These are phyloP conservation scores for Mycena rebaudengoi DNA, from an alignment of 768 basidiomycete genomes.

Conservation along the genomic window DNA sequence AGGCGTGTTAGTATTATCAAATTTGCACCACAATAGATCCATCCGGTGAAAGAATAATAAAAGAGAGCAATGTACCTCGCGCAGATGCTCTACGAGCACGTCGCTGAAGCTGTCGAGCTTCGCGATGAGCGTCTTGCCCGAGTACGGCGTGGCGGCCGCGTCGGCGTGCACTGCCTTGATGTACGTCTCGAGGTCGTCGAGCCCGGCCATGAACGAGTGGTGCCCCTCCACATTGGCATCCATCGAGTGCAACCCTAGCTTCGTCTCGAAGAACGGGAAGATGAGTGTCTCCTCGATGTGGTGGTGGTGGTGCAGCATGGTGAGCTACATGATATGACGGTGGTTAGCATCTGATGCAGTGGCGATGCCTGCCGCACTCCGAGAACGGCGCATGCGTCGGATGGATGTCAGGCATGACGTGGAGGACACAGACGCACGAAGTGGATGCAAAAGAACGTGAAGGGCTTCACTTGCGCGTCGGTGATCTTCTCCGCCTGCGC, in stretches of 20 bases:
- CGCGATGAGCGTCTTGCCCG: conserved; percentile 35
- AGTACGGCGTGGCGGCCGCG: conserved; percentile 64
- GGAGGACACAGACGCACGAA: conserved; percentile 26
- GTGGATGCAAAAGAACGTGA: conserved; percentile 36
- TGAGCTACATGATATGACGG: conserved; percentile 20
- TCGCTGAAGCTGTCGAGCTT: conserved; percentile 39
- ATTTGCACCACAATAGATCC: no score
- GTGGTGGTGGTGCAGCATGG: conserved; percentile 41
- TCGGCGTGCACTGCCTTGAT: conserved; percentile 68
- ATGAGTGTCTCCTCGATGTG: conserved; percentile 36
- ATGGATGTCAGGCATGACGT: background rate
- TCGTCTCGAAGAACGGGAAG: conserved; percentile 37
- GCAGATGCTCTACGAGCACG: conserved; percentile 35
- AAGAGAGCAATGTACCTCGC: conserved; percentile 26
- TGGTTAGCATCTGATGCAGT: no score
- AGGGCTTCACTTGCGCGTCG: conserved; percentile 33
- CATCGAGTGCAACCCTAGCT: conserved; percentile 35
- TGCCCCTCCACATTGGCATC: conserved; percentile 38
- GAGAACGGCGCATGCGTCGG: no score
- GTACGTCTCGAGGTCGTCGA: conserved; percentile 33
- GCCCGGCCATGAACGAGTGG: conserved; percentile 32
- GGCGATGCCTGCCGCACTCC: no score
- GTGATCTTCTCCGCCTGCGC: conserved; percentile 33
- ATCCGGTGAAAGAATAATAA: background rate
- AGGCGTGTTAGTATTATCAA: background rate